These are phyloP conservation scores for Cystoderma amianthinum DNA, from an alignment of 768 basidiomycete species.

Conservation along the genomic window DNA sequence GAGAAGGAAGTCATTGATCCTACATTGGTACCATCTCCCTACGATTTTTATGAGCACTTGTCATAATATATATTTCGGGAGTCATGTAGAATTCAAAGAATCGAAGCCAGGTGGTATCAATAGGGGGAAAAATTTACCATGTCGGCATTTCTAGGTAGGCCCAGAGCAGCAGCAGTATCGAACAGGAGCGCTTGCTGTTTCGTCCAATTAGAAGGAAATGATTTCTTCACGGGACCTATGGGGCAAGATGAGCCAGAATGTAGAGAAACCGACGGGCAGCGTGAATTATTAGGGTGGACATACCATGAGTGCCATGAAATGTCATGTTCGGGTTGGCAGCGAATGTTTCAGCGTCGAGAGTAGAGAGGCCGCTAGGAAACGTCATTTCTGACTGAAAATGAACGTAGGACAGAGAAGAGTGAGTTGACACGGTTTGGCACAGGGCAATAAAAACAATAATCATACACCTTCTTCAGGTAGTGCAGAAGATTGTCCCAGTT, in stretches of 20 bases:
- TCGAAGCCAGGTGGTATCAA: too few species aligned
- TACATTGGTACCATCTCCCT: conserved; percentile 1
- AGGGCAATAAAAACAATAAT: neutral
- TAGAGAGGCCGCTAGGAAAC: neutral
- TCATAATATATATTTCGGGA: neutral
- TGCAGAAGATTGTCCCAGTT: conserved; percentile 9
- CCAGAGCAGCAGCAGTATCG: neutral
- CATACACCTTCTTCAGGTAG: conserved; percentile 12
- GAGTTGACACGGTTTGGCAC: neutral
- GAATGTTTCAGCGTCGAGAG: neutral
- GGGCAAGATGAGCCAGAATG: too few species aligned
- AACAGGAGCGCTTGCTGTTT: neutral
- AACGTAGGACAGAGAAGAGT: neutral
- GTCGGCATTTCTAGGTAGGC: conserved; percentile 2
- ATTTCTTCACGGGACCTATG: neutral
- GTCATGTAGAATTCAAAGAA: too few species aligned
- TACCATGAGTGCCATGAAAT: conserved; percentile 3
- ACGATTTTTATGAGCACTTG: too few species aligned
- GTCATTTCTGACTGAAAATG: conserved; percentile 4
- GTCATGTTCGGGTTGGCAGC: neutral
- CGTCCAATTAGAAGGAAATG: neutral
- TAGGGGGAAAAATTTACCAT: conserved; percentile 1
- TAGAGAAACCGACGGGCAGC: neutral
- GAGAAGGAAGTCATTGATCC: conserved; percentile 2
- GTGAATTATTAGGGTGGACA: neutral